These are phyloP conservation scores for Nitzschia palea DNA, from an alignment of 108 stramenopile genomes.

Conservation along the genomic window DNA sequence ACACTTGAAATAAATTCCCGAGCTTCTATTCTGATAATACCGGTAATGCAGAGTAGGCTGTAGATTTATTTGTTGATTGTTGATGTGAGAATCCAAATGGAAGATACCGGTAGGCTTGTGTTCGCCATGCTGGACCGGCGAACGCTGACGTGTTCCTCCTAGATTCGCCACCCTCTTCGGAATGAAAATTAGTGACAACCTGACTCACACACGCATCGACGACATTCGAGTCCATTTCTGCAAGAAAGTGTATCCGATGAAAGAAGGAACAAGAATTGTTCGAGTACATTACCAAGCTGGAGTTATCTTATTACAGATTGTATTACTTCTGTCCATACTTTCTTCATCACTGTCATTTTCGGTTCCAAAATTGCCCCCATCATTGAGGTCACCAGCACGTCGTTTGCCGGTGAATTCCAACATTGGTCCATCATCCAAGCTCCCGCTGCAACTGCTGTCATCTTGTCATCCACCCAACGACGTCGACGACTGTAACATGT, in stretches of 20 bases:
- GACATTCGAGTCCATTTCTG: neutral
- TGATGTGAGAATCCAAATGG: neutral
- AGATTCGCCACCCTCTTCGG: neutral
- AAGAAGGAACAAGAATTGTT: neutral
- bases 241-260: neutral
- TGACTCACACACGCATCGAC: neutral
- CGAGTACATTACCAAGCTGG: neutral
- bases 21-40: no score
- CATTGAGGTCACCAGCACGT: no score
- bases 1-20: no score
- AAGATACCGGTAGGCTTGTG: neutral
- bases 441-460: neutral
- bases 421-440: neutral
- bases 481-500: neutral
- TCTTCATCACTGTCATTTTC: neutral
- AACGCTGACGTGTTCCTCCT: neutral
- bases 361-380: neutral
- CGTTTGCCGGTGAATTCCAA: neutral
- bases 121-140: neutral
- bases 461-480: neutral
- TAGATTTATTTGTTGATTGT: neutral
- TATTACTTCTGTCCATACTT: neutral
- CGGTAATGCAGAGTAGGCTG: neutral
- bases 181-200: neutral
- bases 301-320: no score